Evolutionary conservation across 805 yeast genomes (phyloP), one percentile per base, ranked within the genome.

Genomic region (Schwanniomyces occidentalis): DNA sequence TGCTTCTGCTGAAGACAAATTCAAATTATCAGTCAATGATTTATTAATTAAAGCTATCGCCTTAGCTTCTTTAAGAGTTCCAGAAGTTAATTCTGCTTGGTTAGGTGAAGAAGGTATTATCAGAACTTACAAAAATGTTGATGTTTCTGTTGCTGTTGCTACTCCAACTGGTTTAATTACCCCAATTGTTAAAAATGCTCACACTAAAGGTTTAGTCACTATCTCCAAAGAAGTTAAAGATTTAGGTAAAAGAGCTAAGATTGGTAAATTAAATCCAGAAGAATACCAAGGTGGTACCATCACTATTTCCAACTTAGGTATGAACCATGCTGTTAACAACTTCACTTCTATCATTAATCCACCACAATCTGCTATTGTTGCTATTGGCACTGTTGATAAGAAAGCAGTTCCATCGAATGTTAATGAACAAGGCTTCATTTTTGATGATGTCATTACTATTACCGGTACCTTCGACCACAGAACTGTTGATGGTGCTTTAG

Each of bases 271-370:
- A 63, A 59, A 69, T 48, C 99, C 99, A 45, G 95, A 88, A 65
- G 99, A 93, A 73, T 93, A 85, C 82, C 96, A 88, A 77, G 99
- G 99, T 55, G 99, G 99, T 60, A 90, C 99, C 52, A 87, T 93
- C 65, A 89, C 97, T 63, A 91, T 93, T 58, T 93, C 98, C 48
- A 93, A 93, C 83, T 75, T 93, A 76, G 99, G 99, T 61, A 93
- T 93, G 99, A 93, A 93, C 80, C 78, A 71, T 39, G 98, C 99
- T 37, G 97, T 91, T 30, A 75, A 80, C 46, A 57, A 84, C 61
- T 93, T 93, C 80, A 91, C 99, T 19, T 91, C 99, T 23, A 93
- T 93, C 67, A 82, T 93, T 65, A 93, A 93, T 78, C 98, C 96
- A 44, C 99, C 99, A 35, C 99, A 91, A 70, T 76, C 90, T 33